Conservation (phyloP, 2,329 filamentous ascomycete species). For the Incumbomyces delicatus region DNA sequence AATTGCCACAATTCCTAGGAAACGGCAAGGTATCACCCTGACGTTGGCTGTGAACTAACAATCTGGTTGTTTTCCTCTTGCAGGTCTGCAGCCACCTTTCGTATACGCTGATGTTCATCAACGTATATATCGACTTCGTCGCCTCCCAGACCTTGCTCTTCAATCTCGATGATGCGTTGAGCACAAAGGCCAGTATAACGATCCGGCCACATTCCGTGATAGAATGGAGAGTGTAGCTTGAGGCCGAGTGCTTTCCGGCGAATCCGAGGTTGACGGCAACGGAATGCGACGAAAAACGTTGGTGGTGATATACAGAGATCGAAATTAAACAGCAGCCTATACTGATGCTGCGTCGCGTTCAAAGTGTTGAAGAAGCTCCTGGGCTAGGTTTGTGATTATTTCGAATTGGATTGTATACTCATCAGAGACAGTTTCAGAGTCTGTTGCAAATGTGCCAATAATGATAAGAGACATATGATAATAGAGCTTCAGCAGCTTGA, state of each 20-base stretch:
- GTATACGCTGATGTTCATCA: neutral
- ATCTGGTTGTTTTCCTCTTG: conserved; percentile 8
- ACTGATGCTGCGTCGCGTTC: neutral
- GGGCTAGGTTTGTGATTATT: too few species aligned
- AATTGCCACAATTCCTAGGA: neutral
- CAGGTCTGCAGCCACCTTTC: neutral
- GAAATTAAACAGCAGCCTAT: neutral
- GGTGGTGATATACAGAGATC: neutral
- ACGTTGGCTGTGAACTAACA: conserved; percentile 3
- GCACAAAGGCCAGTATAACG: conserved; percentile 1
- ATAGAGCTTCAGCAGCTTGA: too few species aligned
- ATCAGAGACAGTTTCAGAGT: too few species aligned
- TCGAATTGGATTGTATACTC: too few species aligned
- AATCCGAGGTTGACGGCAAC: neutral
- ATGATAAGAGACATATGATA: too few species aligned
- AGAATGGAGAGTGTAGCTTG: neutral
- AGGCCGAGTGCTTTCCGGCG: neutral
- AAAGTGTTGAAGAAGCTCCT: too few species aligned
- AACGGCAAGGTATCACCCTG: conserved; percentile 23
- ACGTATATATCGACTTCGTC: neutral
- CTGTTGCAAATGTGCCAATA: too few species aligned
- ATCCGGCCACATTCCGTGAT: neutral
- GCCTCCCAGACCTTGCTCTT: neutral
- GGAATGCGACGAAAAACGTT: neutral
- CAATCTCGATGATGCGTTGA: conserved; percentile 2